Evolutionary conservation across 768 basidiomycete species (phyloP), one percentile per base, ranked within the genome.

Genomic region (Myochromella boudieri): DNA sequence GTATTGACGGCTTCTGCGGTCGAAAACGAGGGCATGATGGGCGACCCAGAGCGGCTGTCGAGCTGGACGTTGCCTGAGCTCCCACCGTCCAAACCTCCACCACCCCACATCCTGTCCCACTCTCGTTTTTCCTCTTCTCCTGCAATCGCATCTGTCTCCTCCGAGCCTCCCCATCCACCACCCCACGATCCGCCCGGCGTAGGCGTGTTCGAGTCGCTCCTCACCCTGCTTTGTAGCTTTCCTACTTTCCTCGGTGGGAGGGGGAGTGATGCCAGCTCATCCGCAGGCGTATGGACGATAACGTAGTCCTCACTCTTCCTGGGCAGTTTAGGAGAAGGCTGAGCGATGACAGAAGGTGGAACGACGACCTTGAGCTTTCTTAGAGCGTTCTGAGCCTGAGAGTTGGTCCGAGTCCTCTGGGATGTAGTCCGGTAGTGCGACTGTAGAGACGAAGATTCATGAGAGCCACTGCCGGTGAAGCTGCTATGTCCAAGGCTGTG

Each of bases 1-100:
- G 68, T 58, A 55, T 78, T 80, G 49, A 78, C 73, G 20, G 67
- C 62, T 7, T 67, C 70, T 1, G 62, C 59, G 0, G 72, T 77
- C 6, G 75, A 77, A 48, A 82, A 82, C 14, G 70, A 61, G 4
- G 81, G 80, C 7, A 78, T 77, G 31, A 64, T 68, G 14, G 75
- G 78, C 1, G 77, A 75, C 4, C 32, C 49, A 1, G 51, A 29
- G 1, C 44, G 36, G n/a, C 42, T 37, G 4, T 40, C 28, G 0
- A 18, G 14, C 28, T 15, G 10, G 8, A 38, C 34, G 61, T 56
- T 25, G 51, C 20, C 25, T 52, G 51, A 10, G 45, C 45, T 15
- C 15, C 25, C 28, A 48, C 48, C 28, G 1, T 2, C 17, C 22
- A 24, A 17, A 4, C 26, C 28, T 4, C 25, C 24, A 3, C 26